Percentiles rank a stretch among this genome's conserved stretches.
Conservation (phyloP, 2,329 filamentous ascomycete species). For the Aspergillus fumigatus region DNA sequence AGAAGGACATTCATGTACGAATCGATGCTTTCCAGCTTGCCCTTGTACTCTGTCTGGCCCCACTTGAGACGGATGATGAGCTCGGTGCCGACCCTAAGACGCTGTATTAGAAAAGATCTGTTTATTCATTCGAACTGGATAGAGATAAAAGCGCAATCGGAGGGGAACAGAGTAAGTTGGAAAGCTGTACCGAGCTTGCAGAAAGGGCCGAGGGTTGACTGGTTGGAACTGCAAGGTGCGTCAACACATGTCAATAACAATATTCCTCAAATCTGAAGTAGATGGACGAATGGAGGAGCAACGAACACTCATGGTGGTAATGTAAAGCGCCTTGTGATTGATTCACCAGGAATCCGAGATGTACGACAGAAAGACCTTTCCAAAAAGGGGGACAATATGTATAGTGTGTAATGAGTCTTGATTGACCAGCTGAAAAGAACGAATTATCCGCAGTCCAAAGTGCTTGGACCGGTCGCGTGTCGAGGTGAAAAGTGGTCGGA, state of each 20-base stretch:
- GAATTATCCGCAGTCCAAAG: background rate
- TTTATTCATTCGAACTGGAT: background rate
- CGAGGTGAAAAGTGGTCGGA: slow-evolving; percentile 1
- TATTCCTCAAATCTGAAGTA: slow-evolving; percentile 24
- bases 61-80: slow-evolving; percentile 94
- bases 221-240: slow-evolving; percentile 67
- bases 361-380: background rate
- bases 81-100: slow-evolving; percentile 73
- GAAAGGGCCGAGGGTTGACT: slow-evolving; percentile 93
- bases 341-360: slow-evolving; percentile 3
- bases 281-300: background rate
- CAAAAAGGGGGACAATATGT: background rate
- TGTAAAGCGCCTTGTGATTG: slow-evolving; percentile 5
- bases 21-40: slow-evolving; percentile 85
- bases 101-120: slow-evolving; percentile 7
- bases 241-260: slow-evolving; percentile 14
- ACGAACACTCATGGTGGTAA: slow-evolving; percentile 32
- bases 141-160: background rate
- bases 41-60: slow-evolving; percentile 97
- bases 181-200: slow-evolving; percentile 74
- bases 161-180: slow-evolving; percentile 1
- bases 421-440: background rate
- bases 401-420: background rate
- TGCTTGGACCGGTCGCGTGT: slow-evolving; percentile 5
- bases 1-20: slow-evolving; percentile 99